phyloP scores from a whole-genome alignment of 345 rosid species.

The Dipteronia dyeriana region DNA sequence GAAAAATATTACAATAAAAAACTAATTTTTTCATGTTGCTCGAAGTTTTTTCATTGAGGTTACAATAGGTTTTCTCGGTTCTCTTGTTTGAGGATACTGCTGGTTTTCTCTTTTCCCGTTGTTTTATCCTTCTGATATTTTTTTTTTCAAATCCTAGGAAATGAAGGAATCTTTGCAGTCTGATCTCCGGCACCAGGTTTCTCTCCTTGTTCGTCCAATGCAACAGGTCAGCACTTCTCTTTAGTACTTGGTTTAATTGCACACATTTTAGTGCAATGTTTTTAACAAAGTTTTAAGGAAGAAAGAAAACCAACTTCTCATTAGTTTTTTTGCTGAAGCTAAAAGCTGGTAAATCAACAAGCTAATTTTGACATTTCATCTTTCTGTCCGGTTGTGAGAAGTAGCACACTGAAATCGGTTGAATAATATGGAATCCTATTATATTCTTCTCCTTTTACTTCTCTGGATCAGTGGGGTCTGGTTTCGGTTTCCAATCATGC shows the following conservation, averaged over 20 bases:
- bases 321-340: no score
- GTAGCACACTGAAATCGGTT: background rate
- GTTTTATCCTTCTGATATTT: background rate
- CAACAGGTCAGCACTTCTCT: constrained; percentile 62
- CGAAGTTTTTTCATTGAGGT: no score
- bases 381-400: background rate
- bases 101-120: background rate
- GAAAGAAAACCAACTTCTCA: no score
- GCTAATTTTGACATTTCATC: background rate
- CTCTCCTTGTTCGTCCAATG: constrained; percentile 91
- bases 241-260: background rate
- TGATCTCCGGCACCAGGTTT: constrained; percentile 78
- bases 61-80: background rate
- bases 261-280: no score
- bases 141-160: constrained; percentile 42
- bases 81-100: background rate
- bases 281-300: background rate
- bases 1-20: no score
- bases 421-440: background rate
- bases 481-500: background rate
- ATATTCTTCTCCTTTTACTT: no score
- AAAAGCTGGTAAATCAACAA: no score
- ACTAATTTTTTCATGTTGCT: background rate
- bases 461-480: no score
- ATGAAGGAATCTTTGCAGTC: constrained; percentile 82